These are phyloP conservation scores for Trichosporon inkin DNA, from an alignment of 1,284 basidiomycete genomes.

Conservation along the genomic window DNA sequence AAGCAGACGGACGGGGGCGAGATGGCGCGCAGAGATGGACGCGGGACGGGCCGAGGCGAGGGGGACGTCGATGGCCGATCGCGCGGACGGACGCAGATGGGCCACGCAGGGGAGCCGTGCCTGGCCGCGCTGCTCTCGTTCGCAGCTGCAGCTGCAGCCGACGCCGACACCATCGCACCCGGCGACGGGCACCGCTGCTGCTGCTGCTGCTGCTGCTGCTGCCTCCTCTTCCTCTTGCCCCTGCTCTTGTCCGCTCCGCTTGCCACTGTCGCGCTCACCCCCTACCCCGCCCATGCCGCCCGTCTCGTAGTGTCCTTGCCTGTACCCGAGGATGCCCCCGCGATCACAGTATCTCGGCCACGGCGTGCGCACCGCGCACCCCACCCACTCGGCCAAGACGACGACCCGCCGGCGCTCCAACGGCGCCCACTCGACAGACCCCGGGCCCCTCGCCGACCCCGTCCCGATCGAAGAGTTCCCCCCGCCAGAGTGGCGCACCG, in stretches of 20 bases:
- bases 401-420: conserved; percentile 15
- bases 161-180: not conserved
- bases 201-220: no score
- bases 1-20: not conserved
- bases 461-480: conserved; percentile 44
- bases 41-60: not conserved
- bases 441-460: conserved; percentile 23
- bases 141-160: not conserved
- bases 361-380: conserved; percentile 14
- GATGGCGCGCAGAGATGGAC: not conserved
- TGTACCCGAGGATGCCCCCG: not conserved
- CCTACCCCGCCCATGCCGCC: not conserved
- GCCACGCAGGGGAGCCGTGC: no score
- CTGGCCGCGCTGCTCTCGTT: no score
- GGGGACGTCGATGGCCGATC: not conserved
- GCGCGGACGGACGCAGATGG: no score
- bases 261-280: not conserved
- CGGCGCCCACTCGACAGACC: conserved; percentile 11
- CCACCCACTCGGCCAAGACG: conserved; percentile 12
- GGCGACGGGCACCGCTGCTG: not conserved
- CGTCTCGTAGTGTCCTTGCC: not conserved
- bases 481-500: conserved; percentile 46
- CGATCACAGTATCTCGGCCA: conserved; percentile 7
- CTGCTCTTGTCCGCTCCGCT: not conserved
- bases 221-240: not conserved